Conservation (phyloP, 208 protist species). For the Lotmaria passim region DNA sequence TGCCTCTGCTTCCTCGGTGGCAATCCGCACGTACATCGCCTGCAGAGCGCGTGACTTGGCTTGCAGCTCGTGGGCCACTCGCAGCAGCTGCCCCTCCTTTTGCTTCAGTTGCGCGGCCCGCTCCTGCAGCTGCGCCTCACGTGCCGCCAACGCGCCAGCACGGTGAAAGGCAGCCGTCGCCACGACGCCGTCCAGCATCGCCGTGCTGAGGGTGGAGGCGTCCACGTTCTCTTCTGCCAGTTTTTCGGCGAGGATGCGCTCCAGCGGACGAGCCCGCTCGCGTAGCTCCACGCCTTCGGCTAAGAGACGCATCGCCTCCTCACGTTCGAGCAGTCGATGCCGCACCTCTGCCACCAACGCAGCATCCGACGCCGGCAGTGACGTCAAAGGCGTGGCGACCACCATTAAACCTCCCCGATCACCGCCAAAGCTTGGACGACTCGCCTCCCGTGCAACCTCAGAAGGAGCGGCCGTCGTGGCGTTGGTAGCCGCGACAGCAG, state of each 20-base stretch:
- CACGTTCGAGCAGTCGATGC: slow-evolving; percentile 13
- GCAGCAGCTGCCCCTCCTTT: slow-evolving; percentile 51
- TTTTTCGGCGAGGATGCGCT: slow-evolving; percentile 15
- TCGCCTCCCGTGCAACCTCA: too few relatives aligned
- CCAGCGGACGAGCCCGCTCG: slow-evolving; percentile 24
- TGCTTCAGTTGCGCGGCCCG: slow-evolving; percentile 31
- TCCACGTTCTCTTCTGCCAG: neutral
- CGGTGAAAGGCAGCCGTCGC: neutral
- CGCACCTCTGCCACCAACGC: slow-evolving; percentile 16
- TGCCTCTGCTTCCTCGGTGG: neutral
- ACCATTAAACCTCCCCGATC: slow-evolving; percentile 4
- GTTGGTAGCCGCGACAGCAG: too few relatives aligned
- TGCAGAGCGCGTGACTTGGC: slow-evolving; percentile 40
- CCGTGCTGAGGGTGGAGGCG: neutral
- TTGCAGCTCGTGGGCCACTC: slow-evolving; percentile 39
- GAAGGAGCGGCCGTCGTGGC: too few relatives aligned
- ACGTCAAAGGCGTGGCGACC: too few relatives aligned
- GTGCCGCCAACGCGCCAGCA: slow-evolving; percentile 5
- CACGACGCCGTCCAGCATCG: neutral
- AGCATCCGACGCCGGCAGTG: too few relatives aligned
- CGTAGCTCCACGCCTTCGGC: slow-evolving; percentile 28
- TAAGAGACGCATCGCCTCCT: slow-evolving; percentile 21
- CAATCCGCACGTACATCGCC: slow-evolving; percentile 4
- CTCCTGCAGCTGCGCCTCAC: slow-evolving; percentile 34
- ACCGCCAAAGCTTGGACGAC: neutral